phyloP scores from a whole-genome alignment of 2,329 filamentous ascomycete species.

The Graphiopsis chlorocephala region DNA sequence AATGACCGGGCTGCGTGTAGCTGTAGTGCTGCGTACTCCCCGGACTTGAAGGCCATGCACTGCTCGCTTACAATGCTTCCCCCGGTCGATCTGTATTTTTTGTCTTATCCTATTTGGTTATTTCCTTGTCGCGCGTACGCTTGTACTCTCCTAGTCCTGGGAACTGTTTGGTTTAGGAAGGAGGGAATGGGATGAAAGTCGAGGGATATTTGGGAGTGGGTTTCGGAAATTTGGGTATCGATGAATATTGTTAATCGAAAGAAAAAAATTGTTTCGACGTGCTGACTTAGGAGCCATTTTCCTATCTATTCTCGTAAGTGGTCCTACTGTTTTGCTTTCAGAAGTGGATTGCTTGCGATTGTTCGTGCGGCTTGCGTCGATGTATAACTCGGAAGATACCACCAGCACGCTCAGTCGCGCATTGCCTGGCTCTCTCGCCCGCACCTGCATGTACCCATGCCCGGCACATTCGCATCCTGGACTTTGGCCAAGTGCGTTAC shows the following conservation, averaged over 20 bases:
- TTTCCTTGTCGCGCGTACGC: not conserved
- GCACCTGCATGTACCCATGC: no score
- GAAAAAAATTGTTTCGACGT: not conserved
- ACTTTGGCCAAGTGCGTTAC: no score
- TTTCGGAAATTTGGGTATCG: not conserved
- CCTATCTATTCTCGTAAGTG: no score
- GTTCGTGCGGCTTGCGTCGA: no score
- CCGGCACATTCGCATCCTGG: no score
- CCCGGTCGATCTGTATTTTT: not conserved
- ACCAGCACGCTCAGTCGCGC: no score
- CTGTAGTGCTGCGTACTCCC: not conserved
- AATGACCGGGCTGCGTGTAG: not conserved
- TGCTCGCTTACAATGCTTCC: not conserved
- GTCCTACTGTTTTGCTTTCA: no score
- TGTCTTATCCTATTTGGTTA: not conserved
- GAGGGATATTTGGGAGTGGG: not conserved
- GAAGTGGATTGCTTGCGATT: no score
- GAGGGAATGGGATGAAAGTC: not conserved
- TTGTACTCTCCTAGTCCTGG: not conserved
- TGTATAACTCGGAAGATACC: no score
- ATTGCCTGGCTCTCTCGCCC: no score
- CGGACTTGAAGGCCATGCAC: not conserved
- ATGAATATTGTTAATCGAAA: not conserved
- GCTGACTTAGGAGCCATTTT: no score
- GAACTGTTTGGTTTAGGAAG: not conserved